A percentile compares a stretch with the other conserved stretches of the same genome.
phyloP scores from a whole-genome alignment of 805 yeast genomes.

The Barnettozyma sucrosica region DNA sequence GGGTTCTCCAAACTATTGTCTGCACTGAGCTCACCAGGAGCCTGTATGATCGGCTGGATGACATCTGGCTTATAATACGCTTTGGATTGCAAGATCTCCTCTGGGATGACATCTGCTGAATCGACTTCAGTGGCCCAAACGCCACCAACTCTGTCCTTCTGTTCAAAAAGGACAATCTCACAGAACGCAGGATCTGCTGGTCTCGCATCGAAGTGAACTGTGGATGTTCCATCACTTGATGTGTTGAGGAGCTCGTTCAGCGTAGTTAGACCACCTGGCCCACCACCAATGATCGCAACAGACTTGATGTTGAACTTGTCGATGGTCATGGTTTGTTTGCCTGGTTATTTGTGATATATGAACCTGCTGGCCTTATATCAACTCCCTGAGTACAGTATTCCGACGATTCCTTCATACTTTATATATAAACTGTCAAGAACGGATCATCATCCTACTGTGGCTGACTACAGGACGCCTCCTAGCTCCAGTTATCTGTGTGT shows the following conservation, averaged over 20 bases:
- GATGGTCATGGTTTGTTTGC: neutral
- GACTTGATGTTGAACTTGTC: slow-evolving; percentile 18
- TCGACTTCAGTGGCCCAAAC: slow-evolving; percentile 31
- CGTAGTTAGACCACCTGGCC: slow-evolving; percentile 33
- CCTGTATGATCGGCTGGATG: slow-evolving; percentile 21
- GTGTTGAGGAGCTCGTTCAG: slow-evolving; percentile 29
- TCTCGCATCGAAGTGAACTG: slow-evolving; percentile 12
- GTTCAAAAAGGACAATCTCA: slow-evolving; percentile 37
- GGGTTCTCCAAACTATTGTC: slow-evolving; percentile 14
- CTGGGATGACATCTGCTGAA: slow-evolving; percentile 16
- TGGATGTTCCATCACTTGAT: slow-evolving; percentile 25
- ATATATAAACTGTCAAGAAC: too few species aligned
- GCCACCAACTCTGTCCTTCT: slow-evolving; percentile 35
- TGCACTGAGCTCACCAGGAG: slow-evolving; percentile 11
- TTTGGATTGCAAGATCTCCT: slow-evolving; percentile 24
- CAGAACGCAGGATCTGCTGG: slow-evolving; percentile 24
- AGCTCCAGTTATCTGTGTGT: too few species aligned
- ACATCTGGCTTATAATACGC: slow-evolving; percentile 29
- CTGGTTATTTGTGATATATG: too few species aligned
- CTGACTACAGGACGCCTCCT: too few species aligned
- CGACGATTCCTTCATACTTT: too few species aligned
- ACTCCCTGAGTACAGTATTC: too few species aligned
- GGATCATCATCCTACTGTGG: too few species aligned
- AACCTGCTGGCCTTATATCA: too few species aligned
- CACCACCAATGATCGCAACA: slow-evolving; percentile 33